phyloP scores from a whole-genome alignment of 768 basidiomycete species.

The Boletales sp. region DNA sequence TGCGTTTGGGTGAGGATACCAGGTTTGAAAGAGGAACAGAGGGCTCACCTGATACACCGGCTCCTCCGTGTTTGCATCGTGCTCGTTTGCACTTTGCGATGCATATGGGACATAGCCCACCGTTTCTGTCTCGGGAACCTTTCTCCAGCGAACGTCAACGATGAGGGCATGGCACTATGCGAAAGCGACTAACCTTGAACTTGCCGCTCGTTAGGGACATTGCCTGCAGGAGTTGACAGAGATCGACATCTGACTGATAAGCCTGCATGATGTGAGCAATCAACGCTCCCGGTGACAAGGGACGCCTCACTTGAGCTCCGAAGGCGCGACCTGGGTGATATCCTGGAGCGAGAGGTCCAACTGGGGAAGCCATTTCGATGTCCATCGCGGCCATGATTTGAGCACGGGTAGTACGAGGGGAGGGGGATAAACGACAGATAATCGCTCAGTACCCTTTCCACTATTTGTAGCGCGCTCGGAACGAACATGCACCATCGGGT shows the following conservation, averaged over 20 bases:
- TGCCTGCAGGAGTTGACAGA: constrained; percentile 50
- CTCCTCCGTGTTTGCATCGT: constrained; percentile 45
- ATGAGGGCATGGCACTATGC: neutral
- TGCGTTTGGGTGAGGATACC: neutral
- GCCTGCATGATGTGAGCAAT: constrained; percentile 11
- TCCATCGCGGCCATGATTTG: constrained; percentile 25
- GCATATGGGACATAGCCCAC: constrained; percentile 23
- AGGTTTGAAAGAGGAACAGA: no score
- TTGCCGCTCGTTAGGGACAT: constrained; percentile 43
- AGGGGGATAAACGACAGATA: constrained; percentile 7
- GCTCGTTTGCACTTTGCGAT: constrained; percentile 33
- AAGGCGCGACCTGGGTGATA: constrained; percentile 18
- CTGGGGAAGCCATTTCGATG: constrained; percentile 32
- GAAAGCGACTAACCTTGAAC: constrained; percentile 26
- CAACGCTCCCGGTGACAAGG: neutral
- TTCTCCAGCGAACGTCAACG: constrained; percentile 30
- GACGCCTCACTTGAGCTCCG: constrained; percentile 20
- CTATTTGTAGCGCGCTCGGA: constrained; percentile 25
- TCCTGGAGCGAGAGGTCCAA: constrained; percentile 22
- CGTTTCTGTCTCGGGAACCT: constrained; percentile 24
- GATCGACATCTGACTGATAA: constrained; percentile 38
- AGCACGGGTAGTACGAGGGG: neutral
- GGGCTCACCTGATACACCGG: constrained; percentile 39
- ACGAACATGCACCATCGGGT: constrained; percentile 24
- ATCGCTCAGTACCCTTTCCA: constrained; percentile 10